Evolutionary conservation across 176 grass and related monocot species (phyloP).

Genomic region (Canna indica): DNA sequence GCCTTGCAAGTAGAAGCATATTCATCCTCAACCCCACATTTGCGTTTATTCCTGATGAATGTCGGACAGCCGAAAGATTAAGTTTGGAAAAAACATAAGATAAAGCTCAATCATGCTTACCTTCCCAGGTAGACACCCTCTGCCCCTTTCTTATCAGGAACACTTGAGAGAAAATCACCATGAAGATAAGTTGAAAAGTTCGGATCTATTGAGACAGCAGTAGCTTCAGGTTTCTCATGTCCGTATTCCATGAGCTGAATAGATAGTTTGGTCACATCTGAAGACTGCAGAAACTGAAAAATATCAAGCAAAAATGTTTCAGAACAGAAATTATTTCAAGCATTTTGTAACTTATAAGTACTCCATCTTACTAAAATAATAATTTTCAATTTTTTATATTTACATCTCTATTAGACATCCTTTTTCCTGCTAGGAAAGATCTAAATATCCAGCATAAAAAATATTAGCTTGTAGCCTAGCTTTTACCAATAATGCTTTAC

Average conservation of each 20-base stretch:
- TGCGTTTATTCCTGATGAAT: conserved; percentile 16
- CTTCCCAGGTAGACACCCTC: conserved; percentile 14
- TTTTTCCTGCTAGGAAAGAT: not conserved
- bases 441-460: not conserved
- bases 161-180: conserved; percentile 27
- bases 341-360: not conserved
- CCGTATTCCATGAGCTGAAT: conserved; percentile 95
- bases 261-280: conserved; percentile 53
- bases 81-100: not conserved
- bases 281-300: conserved; percentile 45
- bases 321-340: not conserved
- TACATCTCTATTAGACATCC: not conserved
- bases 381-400: no score
- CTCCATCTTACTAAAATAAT: no score
- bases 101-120: not conserved
- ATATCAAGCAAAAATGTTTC: not conserved
- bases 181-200: conserved; percentile 77
- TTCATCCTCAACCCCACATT: conserved; percentile 6
- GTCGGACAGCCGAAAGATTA: not conserved
- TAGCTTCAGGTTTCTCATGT: conserved; percentile 86
- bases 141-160: not conserved
- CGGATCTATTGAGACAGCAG: conserved; percentile 94
- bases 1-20: conserved; percentile 7
- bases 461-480: not conserved
- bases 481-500: not conserved